Evolutionary conservation across 805 yeast species (phyloP), one percentile per base, ranked within the genome.

Genomic region (Lipomyces yamanashiensis): DNA sequence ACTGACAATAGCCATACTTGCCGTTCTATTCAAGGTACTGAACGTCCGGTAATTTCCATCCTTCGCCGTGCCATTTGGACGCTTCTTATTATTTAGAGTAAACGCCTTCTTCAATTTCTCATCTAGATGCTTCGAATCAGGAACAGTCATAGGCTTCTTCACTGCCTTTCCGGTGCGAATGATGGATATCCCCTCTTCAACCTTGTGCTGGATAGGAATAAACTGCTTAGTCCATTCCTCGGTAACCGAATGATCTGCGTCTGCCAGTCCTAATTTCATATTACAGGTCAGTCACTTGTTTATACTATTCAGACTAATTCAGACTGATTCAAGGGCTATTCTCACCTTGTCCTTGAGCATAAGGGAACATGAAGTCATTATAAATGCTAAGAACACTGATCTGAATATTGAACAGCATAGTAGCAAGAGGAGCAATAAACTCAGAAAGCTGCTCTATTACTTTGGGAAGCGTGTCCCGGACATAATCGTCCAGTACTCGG

Each of bases 31-130:
- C 45, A 56, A 41, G 28, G 37, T 44, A 17, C 66, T 19, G 33
- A 66, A 66, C 12, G 64, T 36, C 13, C 59, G 54, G 50, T 63
- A 63, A 15, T 34, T 54, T 3, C 70, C 69, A 34, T 67, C 66
- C 51, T 64, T 61, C 3, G 53, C 41, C 2, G 65, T 67, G 10
- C 69, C 67, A 8, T 59, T 7, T 1, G 67, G 70, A 2, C 67
- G 53, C 41, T 41, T 44, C 65, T 67, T 67, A 40, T 79, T 72
- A 40, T 80, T 78, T 10, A 82, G 81, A 61, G 81, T 80, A n/a
- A 65, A 59, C 8, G 53, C 66, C 19, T 56, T 57, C 49, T 59
- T 63, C 41, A 66, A 50, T 48, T 63, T 63, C 58, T 63, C 56
- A 55, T 64, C 68, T 4, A 64, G 43, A 19, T 66, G 62, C 40